These are phyloP conservation scores for Claviceps purpurea DNA, from an alignment of 2,329 filamentous ascomycete species.

Conservation along the genomic window DNA sequence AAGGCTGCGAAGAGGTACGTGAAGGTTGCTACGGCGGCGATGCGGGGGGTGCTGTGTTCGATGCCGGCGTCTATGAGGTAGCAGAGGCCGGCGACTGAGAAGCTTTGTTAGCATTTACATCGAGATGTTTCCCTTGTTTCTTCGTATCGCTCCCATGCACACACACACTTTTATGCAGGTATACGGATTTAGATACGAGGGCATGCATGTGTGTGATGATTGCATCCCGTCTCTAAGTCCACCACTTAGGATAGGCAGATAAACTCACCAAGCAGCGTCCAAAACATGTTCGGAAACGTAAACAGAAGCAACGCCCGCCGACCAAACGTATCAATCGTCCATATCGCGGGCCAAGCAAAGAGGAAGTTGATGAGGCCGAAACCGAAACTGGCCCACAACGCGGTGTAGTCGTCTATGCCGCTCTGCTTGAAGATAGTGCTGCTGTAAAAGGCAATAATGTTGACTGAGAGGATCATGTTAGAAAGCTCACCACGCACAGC, in stretches of 20 bases:
- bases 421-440: constrained; percentile 22
- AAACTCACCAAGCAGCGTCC: constrained; percentile 10
- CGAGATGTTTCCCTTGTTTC: neutral
- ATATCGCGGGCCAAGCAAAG: constrained; percentile 19
- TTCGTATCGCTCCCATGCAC: neutral
- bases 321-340: constrained; percentile 17
- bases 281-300: constrained; percentile 23
- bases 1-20: constrained; percentile 23
- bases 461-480: constrained; percentile 23
- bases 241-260: neutral
- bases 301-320: constrained; percentile 13
- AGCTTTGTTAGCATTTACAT: neutral
- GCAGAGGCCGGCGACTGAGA: constrained; percentile 15
- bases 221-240: neutral
- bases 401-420: constrained; percentile 16
- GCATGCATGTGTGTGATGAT: neutral
- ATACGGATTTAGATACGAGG: neutral
- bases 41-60: constrained; percentile 9
- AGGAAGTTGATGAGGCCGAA: constrained; percentile 15
- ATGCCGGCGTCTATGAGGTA: constrained; percentile 12
- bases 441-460: constrained; percentile 21
- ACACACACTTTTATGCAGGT: neutral
- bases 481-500: neutral
- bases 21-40: constrained; percentile 21
- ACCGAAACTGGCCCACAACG: constrained; percentile 20